Evolutionary conservation across 1,284 basidiomycete genomes (phyloP), one percentile per base, ranked within the genome.

Genomic region (Vanrija sp.): DNA sequence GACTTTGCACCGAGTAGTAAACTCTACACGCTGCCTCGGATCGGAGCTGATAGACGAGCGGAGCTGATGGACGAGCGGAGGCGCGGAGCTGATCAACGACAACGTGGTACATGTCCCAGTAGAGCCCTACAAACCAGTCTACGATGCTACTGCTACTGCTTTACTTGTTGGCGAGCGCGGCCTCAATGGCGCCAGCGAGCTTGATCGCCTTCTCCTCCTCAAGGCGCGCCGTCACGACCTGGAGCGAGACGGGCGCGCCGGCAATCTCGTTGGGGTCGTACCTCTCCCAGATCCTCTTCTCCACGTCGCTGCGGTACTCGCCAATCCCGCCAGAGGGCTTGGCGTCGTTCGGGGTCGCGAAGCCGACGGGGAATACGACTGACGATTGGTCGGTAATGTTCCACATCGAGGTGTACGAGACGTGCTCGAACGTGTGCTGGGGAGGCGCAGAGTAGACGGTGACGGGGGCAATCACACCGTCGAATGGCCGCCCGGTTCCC

Each of bases 351-450:
- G 76, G 77, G 65, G 85, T 82, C 15, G 84, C 84, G 45, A 66
- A 78, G 0, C 82, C 80, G 4, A 85, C 85, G 0, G 89, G 89
- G 61, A 91, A 80, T 5, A 82, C 76, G n/a, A 86, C 71, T 74
- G 60, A 43, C 23, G 59, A 53, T 50, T 67, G 64, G 55, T 69
- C 69, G 22, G 60, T 60, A 22, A 73, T 62, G 54, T 73, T 73
- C 65, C 67, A 73, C 37, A 67, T 60, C 18, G 60, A 63, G 15
- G 71, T 73, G 56, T 73, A 73, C 5, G 58, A 54, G 23, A 67
- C 60, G 46, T 69, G 61, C 38, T 55, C 57, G 47, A 61, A 68
- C 1, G 63, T 57, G 51, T 62, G 57, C 48, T 61, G 60, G 4
- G 63, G 63, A 52, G 62, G 63, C 7, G 67, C 63, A 3, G 65